Evolutionary conservation across 441 rosid species (phyloP).

Genomic region (Adansonia gregorii): DNA sequence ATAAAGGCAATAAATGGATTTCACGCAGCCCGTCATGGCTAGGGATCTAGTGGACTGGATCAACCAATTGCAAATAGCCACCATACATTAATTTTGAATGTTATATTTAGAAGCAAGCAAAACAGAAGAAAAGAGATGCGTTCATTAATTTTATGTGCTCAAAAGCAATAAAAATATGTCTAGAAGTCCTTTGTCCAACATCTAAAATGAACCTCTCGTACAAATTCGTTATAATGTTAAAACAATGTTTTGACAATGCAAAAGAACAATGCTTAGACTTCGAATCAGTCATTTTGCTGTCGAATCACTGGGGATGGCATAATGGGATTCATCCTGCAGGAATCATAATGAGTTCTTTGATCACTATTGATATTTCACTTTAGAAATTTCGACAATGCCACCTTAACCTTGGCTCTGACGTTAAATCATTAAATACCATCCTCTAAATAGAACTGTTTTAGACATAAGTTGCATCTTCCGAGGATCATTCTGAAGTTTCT

Average conservation of each 20-base stretch:
- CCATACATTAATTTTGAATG: neutral
- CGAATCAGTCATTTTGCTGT: constrained; percentile 26
- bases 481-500: constrained; percentile 49
- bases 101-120: too few species aligned
- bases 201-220: neutral
- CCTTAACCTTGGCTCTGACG: constrained; percentile 57
- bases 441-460: constrained; percentile 71
- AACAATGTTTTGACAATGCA: neutral
- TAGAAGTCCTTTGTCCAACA: neutral
- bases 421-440: constrained; percentile 66
- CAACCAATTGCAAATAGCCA: neutral
- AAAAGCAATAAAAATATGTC: neutral
- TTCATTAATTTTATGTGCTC: too few species aligned
- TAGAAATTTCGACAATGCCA: constrained; percentile 72
- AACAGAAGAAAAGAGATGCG: too few species aligned
- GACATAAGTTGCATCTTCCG: constrained; percentile 52
- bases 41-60: neutral
- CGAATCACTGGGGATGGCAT: constrained; percentile 5
- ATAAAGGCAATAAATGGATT: neutral
- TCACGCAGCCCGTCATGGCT: neutral
- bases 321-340: constrained; percentile 30
- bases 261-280: constrained; percentile 30
- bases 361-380: constrained; percentile 36
- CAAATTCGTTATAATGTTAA: neutral
- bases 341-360: constrained; percentile 38